Evolutionary conservation across 1,284 basidiomycete genomes (phyloP), one percentile per base, ranked within the genome.

Genomic region (Trichosporon faecale): DNA sequence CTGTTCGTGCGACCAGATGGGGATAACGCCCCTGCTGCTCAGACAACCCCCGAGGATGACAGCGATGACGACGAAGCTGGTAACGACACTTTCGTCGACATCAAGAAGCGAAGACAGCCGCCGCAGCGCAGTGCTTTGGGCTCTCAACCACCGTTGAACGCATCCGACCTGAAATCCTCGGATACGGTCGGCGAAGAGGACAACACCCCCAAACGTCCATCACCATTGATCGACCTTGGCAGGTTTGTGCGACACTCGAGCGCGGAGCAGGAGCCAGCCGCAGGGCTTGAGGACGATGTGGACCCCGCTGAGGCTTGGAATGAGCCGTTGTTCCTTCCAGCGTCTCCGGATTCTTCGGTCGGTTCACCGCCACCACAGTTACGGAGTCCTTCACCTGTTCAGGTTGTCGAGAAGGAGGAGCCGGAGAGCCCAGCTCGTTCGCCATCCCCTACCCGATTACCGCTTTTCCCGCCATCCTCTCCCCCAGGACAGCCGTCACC

Each of bases 41-140:
- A 49, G 23, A 6, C 29, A 16, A 31, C 57, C 7, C 57, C 57
- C 21, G 57, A 61, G 29, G 40, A 40, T 18, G 55, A 66, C 23
- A 44, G 37, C 37, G 69, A 70, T 44, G 69, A 70, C 23, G 66
- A 60, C 57, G 70, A 68, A 27, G 70, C 29, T 1, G 70, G 64
- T 11, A 71, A 71, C 61, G 70, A 71, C 61, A 71, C 70, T 5
- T 71, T 71, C 29, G 67, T 68, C 23, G 57, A 60, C 18, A 23
- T 68, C 33, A 21, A 21, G 25, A 40, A 44, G 27, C 23, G 33
- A 2, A 63, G 40, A 3, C 57, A 61, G 57, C 64, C 37, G 3
- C 35, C 23, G 8, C 64, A 65, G 21, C 35, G 64, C 8, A 61
- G 57, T 8, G 29, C 57, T 9, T 23, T 61, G 18, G 57, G 57